Evolutionary conservation across 164 flowering plant genomes (phyloP).

Genomic region (Vitis amurensis): DNA sequence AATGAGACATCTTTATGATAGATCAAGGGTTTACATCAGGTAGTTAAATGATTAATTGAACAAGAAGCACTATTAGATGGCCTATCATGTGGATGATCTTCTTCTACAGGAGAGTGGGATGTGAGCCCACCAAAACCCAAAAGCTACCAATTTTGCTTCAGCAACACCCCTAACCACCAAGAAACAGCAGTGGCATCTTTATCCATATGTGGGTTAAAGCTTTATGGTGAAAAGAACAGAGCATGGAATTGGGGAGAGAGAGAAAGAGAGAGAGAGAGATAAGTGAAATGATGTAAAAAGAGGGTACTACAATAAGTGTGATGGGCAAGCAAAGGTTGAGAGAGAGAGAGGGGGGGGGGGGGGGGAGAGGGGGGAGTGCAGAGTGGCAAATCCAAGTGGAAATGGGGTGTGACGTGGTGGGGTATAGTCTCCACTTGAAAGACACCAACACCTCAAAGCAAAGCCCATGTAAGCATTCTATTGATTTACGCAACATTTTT

Average conservation of each 20-base stretch:
- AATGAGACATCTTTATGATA: neutral
- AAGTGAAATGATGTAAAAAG: constrained; percentile 22
- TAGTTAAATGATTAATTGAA: constrained; percentile 3
- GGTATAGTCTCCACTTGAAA: constrained; percentile 52
- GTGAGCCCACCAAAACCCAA: too few species aligned
- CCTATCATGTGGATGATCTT: neutral
- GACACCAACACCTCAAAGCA: constrained; percentile 53
- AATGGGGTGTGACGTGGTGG: constrained; percentile 32
- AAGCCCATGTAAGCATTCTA: constrained; percentile 39
- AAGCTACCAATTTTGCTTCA: constrained; percentile 7
- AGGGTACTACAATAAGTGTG: constrained; percentile 24
- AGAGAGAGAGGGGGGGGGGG: constrained; percentile 11
- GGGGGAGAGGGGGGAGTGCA: constrained; percentile 6
- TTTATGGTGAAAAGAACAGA: constrained; percentile 34
- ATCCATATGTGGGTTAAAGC: constrained; percentile 21
- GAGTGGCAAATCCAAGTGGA: constrained; percentile 12
- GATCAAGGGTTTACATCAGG: constrained; percentile 13
- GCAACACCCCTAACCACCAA: constrained; percentile 22
- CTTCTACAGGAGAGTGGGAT: too few species aligned
- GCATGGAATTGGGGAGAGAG: constrained; percentile 16
- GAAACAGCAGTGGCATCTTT: constrained; percentile 15
- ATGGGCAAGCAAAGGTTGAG: constrained; percentile 37
- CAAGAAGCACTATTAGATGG: neutral
- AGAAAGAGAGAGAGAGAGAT: constrained; percentile 10
- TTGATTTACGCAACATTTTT: constrained; percentile 44